Percentiles rank a stretch among this genome's conserved stretches.
These are phyloP conservation scores for Lactarius psammicola DNA, from an alignment of 768 basidiomycete species.

Conservation along the genomic window DNA sequence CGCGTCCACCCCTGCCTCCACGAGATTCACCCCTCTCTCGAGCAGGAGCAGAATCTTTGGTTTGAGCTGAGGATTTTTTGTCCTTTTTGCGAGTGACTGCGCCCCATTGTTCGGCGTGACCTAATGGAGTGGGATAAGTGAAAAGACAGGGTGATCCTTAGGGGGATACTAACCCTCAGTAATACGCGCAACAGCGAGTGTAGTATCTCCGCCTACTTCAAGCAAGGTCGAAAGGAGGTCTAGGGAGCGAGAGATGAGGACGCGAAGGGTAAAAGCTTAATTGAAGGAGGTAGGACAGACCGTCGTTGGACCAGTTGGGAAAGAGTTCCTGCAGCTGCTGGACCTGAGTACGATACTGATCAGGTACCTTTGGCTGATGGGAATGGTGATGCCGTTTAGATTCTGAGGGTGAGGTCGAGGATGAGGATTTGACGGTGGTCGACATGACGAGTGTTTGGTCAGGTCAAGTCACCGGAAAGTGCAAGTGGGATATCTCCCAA, in stretches of 20 bases:
- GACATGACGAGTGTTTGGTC: conserved; percentile 25
- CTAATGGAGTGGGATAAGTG: conserved; percentile 39
- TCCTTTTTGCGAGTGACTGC: conserved; percentile 86
- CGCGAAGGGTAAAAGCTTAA: conserved; percentile 20
- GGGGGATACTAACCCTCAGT: conserved; percentile 54
- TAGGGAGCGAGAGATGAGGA: conserved; percentile 28
- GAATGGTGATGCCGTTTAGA: conserved; percentile 33
- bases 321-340: conserved; percentile 69
- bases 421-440: conserved; percentile 33
- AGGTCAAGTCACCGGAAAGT: neutral
- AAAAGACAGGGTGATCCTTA: conserved; percentile 29
- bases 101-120: conserved; percentile 76
- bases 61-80: conserved; percentile 55
- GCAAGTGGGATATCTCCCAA: neutral
- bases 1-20: conserved; percentile 62
- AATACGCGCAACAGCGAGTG: conserved; percentile 70
- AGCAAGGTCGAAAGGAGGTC: conserved; percentile 68
- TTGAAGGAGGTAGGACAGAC: conserved; percentile 37
- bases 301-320: conserved; percentile 67
- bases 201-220: conserved; percentile 67
- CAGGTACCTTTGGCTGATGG: conserved; percentile 30
- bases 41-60: conserved; percentile 52
- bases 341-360: conserved; percentile 54
- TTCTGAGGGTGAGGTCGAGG: conserved; percentile 23
- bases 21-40: conserved; percentile 53